Evolutionary conservation across 2,329 filamentous ascomycete species (phyloP).

Genomic region (Pseudogymnoascus sp.): DNA sequence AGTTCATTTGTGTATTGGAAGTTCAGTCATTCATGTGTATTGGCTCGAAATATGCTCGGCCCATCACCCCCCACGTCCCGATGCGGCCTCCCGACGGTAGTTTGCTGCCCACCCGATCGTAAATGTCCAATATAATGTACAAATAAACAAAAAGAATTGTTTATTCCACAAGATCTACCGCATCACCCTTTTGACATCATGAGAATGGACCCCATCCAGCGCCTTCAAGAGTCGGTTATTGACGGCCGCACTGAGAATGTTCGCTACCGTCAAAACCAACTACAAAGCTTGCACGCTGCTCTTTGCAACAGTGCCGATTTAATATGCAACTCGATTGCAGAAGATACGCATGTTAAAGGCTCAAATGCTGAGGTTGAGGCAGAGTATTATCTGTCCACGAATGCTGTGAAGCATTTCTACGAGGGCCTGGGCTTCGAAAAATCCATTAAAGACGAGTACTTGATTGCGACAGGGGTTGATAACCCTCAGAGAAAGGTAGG

Average conservation of each 20-base stretch:
- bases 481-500: constrained; percentile 27
- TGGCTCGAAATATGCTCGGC: background rate
- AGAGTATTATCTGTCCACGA: constrained; percentile 35
- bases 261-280: constrained; percentile 38
- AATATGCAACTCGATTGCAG: constrained; percentile 33
- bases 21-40: background rate
- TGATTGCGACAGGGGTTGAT: constrained; percentile 33
- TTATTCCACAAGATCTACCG: background rate
- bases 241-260: constrained; percentile 37
- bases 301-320: constrained; percentile 29
- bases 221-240: constrained; percentile 30
- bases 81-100: background rate
- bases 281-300: constrained; percentile 34
- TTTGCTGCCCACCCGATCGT: background rate
- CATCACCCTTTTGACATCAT: background rate
- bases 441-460: constrained; percentile 35
- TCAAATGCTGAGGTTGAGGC: constrained; percentile 31
- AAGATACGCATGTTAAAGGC: constrained; percentile 26
- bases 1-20: background rate
- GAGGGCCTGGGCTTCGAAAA: constrained; percentile 31
- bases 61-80: background rate
- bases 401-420: constrained; percentile 33
- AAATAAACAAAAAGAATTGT: background rate
- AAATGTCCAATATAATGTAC: background rate
- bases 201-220: constrained; percentile 14